Conservation (phyloP, 371 early-diverging fungal species). For the Chytridium lagenaria region DNA sequence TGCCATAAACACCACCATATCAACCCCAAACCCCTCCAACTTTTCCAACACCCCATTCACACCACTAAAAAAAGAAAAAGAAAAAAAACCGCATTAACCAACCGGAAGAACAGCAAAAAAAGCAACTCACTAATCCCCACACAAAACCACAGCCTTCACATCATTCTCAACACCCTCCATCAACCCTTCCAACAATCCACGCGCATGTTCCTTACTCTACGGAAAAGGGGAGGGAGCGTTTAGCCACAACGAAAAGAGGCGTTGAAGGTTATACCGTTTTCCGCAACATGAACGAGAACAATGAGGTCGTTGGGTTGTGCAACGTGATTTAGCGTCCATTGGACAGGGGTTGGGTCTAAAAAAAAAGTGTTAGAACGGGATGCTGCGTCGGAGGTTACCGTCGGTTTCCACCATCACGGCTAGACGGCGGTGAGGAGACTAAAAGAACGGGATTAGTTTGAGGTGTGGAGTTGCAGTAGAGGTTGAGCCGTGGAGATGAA, state of each 20-base stretch:
- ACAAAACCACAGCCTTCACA: background rate
- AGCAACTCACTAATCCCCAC: slow-evolving; percentile 11
- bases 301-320: background rate
- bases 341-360: background rate
- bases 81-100: background rate
- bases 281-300: slow-evolving; percentile 7
- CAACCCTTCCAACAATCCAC: background rate
- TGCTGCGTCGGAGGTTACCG: background rate
- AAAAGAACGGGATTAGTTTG: no score
- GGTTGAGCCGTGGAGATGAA: no score
- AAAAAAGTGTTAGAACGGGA: background rate
- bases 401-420: background rate
- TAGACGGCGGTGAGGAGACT: no score
- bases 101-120: background rate
- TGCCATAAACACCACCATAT: slow-evolving; percentile 4
- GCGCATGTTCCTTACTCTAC: background rate
- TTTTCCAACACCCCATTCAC: background rate
- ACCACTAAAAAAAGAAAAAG: background rate
- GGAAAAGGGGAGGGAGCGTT: no score
- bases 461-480: no score
- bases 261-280: no score
- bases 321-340: slow-evolving; percentile 3
- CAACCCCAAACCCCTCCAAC: background rate
- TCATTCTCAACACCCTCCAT: background rate
- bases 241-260: no score